phyloP scores from a whole-genome alignment of 1,284 basidiomycete genomes.

The Ceratorhiza oryzae-sativae region DNA sequence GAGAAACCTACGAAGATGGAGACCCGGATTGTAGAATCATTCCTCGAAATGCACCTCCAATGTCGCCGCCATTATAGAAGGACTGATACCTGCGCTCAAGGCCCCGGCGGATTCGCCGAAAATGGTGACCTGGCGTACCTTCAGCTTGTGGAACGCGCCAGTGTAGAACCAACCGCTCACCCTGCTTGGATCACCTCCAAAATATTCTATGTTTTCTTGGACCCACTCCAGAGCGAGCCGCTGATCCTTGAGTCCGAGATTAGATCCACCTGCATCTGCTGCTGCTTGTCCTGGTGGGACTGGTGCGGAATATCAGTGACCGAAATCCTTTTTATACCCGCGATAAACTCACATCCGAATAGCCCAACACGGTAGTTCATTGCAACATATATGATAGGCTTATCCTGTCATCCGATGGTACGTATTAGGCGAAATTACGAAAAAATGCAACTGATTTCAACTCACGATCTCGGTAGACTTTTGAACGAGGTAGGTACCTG shows the following conservation, averaged over 20 bases:
- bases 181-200: constrained; percentile 56
- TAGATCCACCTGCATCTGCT: constrained; percentile 48
- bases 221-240: constrained; percentile 57
- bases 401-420: too few species aligned
- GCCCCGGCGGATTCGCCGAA: constrained; percentile 48
- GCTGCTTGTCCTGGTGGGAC: constrained; percentile 46
- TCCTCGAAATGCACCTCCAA: constrained; percentile 38
- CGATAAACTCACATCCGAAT: constrained; percentile 52
- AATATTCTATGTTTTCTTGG: constrained; percentile 54
- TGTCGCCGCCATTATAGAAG: constrained; percentile 42
- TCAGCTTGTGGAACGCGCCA: neutral
- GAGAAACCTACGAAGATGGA: constrained; percentile 27
- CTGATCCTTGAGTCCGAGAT: constrained; percentile 54
- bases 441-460: constrained; percentile 27
- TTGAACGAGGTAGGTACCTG: constrained; percentile 23
- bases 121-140: constrained; percentile 40
- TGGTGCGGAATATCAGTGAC: neutral
- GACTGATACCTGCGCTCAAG: constrained; percentile 43
- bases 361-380: constrained; percentile 56
- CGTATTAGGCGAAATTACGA: neutral
- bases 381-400: constrained; percentile 53
- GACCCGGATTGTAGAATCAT: constrained; percentile 42
- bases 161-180: constrained; percentile 41
- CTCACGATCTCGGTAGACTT: constrained; percentile 23
- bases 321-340: too few species aligned